A percentile compares a stretch with the other conserved stretches of the same genome.
Conservation (phyloP, 2,329 filamentous ascomycete species). For the Periglandula ipomoeae region DNA sequence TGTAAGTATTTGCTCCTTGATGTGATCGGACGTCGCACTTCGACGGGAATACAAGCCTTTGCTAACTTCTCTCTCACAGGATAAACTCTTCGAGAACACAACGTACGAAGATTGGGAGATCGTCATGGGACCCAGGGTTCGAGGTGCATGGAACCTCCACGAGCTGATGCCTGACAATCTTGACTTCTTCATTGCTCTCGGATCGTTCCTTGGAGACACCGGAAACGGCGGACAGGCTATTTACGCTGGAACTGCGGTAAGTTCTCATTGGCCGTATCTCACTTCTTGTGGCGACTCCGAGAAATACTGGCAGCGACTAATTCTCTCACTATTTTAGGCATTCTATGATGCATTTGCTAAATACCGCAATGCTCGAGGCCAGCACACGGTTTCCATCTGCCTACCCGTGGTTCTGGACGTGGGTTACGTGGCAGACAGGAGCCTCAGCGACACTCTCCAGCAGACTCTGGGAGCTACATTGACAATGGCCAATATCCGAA, state of each 20-base stretch:
- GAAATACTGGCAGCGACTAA: neutral
- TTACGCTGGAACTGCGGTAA: constrained; percentile 28
- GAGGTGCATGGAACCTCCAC: constrained; percentile 32
- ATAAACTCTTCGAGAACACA: constrained; percentile 26
- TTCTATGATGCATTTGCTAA: constrained; percentile 32
- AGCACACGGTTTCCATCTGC: constrained; percentile 13
- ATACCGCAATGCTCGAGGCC: constrained; percentile 20
- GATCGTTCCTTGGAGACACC: constrained; percentile 30
- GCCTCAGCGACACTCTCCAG: constrained; percentile 1
- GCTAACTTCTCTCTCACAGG: constrained; percentile 9
- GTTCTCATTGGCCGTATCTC: neutral
- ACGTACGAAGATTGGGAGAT: constrained; percentile 23
- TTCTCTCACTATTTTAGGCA: constrained; percentile 19
- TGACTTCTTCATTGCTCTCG: constrained; percentile 35
- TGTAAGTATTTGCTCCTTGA: constrained; percentile 11
- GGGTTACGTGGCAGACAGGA: constrained; percentile 14
- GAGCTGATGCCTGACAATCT: constrained; percentile 16
- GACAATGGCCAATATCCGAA: constrained; percentile 7
- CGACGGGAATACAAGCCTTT: no score
- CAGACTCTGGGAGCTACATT: constrained; percentile 1
- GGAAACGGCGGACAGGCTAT: constrained; percentile 41
- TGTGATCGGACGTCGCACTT: no score
- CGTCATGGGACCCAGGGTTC: constrained; percentile 25
- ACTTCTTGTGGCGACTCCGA: no score
- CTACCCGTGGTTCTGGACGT: constrained; percentile 14